Conservation (phyloP, 768 basidiomycete genomes). For the Rubroboletus pulcherrimus region DNA sequence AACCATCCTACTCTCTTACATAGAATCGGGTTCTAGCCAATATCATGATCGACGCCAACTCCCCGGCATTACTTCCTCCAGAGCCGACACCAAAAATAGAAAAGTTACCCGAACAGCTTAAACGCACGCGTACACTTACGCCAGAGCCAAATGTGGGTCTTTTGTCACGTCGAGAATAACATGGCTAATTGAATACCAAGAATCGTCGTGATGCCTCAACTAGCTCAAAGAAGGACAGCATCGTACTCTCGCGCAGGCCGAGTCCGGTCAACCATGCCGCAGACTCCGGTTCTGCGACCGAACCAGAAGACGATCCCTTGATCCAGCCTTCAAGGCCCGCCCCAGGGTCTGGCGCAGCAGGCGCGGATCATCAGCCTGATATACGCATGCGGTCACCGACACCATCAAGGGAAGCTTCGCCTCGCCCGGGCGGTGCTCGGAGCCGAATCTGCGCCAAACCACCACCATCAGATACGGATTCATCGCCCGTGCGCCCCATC, state of each 20-base stretch:
- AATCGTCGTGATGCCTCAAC: conserved; percentile 3
- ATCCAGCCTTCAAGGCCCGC: background rate
- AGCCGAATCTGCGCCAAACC: conserved; percentile 24
- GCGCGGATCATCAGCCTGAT: conserved; percentile 12
- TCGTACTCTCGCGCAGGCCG: conserved; percentile 1
- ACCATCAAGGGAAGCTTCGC: conserved; percentile 13
- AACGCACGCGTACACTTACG: conserved; percentile 1
- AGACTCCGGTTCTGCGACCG: conserved; percentile 28
- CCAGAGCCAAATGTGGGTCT: conserved; percentile 21
- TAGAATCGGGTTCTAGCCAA: conserved; percentile 40
- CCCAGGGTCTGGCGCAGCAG: background rate
- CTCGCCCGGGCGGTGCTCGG: conserved; percentile 15
- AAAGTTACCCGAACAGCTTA: conserved; percentile 1
- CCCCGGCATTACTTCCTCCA: conserved; percentile 38
- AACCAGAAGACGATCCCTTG: conserved; percentile 23
- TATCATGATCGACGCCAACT: conserved; percentile 44
- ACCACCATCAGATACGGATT: conserved; percentile 42
- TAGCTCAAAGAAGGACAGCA: conserved; percentile 3
- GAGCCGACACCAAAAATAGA: conserved; percentile 16
- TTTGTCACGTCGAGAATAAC: conserved; percentile 1
- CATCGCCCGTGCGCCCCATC: conserved; percentile 48
- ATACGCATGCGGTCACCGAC: conserved; percentile 20
- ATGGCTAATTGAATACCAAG: conserved; percentile 16
- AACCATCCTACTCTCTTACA: conserved; percentile 6
- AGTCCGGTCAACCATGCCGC: conserved; percentile 12